Evolutionary conservation across 495 filamentous ascomycete species (phyloP).

Genomic region (Penicillium salamii): DNA sequence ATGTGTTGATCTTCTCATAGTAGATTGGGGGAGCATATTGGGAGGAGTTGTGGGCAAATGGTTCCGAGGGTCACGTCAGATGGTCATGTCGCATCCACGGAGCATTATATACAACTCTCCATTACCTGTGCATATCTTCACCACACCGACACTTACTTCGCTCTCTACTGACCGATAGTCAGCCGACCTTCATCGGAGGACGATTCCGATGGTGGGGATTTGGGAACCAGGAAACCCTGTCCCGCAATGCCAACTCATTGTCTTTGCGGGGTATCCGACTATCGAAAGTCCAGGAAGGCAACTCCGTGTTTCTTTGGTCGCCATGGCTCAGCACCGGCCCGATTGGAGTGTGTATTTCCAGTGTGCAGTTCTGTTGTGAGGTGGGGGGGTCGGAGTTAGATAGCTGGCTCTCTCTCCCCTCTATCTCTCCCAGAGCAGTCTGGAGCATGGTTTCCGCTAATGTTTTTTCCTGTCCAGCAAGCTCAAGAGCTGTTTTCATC

Average conservation of each 20-base stretch:
- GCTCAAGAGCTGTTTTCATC: too few species aligned
- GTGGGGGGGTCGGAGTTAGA: too few species aligned
- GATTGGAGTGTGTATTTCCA: not conserved
- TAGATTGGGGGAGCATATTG: slow-evolving; percentile 13
- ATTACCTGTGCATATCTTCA: not conserved
- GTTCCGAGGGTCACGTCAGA: not conserved
- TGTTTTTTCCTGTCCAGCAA: too few species aligned
- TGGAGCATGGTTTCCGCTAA: too few species aligned
- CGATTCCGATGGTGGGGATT: slow-evolving; percentile 18
- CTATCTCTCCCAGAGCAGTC: too few species aligned
- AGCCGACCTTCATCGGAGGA: slow-evolving; percentile 16
- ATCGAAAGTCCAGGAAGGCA: not conserved
- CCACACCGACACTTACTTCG: not conserved
- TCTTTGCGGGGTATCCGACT: not conserved
- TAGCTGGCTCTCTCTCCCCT: too few species aligned
- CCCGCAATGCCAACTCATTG: slow-evolving; percentile 6
- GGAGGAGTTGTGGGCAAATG: not conserved
- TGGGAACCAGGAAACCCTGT: not conserved
- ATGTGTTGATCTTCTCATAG: not conserved
- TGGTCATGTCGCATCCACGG: not conserved
- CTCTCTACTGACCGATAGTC: slow-evolving; percentile 6
- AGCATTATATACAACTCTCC: not conserved
- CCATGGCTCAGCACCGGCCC: not conserved
- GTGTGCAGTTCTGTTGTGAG: not conserved
- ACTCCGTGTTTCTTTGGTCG: not conserved